phyloP scores from a whole-genome alignment of 306 rosid species.

The Rosa chinensis region DNA sequence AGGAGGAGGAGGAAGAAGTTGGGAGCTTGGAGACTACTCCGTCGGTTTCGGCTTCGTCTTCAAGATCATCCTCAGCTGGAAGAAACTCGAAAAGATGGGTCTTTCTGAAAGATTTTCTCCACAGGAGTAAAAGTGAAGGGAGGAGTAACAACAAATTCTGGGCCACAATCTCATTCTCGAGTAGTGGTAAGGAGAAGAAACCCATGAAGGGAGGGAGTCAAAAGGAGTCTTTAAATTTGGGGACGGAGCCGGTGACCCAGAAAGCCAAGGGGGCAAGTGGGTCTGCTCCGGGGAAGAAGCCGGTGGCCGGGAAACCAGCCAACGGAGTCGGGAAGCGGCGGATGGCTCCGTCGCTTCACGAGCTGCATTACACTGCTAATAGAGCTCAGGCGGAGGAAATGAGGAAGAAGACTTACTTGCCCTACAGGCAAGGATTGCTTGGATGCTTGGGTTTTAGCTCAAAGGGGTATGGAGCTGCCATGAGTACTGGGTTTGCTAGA shows the following conservation, averaged over 20 bases:
- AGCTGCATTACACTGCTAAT: slow-evolving; percentile 85
- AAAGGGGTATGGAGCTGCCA: slow-evolving; percentile 93
- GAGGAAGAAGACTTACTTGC: slow-evolving; percentile 92
- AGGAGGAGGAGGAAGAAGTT: slow-evolving; percentile 29
- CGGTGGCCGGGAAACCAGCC: slow-evolving; percentile 50
- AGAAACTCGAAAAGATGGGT: slow-evolving; percentile 90
- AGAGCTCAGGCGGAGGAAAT: slow-evolving; percentile 91
- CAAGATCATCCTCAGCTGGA: slow-evolving; percentile 91
- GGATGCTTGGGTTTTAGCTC: slow-evolving; percentile 97
- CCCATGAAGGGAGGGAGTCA: slow-evolving; percentile 4
- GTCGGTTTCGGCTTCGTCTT: slow-evolving; percentile 77
- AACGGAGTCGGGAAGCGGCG: slow-evolving; percentile 84
- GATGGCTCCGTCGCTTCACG: slow-evolving; percentile 76
- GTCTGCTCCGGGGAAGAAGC: slow-evolving; percentile 42
- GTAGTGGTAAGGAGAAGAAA: slow-evolving; percentile 66
- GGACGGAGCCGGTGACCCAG: slow-evolving; percentile 23
- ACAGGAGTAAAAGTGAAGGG: slow-evolving; percentile 94
- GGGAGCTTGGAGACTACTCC: slow-evolving; percentile 38
- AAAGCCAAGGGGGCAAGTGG: slow-evolving; percentile 35
- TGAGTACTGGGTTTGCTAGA: slow-evolving; percentile 92
- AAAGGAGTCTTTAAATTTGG: slow-evolving; percentile 33
- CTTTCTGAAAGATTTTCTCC: slow-evolving; percentile 78
- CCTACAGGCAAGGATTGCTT: slow-evolving; percentile 83
- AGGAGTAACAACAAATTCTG: slow-evolving; percentile 89
- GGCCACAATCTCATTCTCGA: slow-evolving; percentile 74